Evolutionary conservation across 306 rosid genomes (phyloP), one percentile per base, ranked within the genome.

Genomic region (Lathyrus oleraceus): DNA sequence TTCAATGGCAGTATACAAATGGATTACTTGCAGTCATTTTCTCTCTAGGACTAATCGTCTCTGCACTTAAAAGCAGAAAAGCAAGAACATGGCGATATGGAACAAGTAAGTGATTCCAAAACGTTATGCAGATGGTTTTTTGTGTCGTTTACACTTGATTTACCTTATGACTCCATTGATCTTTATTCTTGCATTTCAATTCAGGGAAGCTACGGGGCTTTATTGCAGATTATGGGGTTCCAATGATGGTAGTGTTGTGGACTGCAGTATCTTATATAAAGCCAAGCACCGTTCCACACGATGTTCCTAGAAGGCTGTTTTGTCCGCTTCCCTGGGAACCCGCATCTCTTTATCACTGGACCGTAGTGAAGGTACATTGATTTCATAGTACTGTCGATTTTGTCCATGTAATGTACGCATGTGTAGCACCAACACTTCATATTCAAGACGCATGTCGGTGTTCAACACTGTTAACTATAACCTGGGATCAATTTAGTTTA

Each of bases 21-120:
- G 98, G 97, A 70, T 69, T 93, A 56, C 84, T 90, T 27, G 97
- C 90, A 10, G 10, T 85, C 78, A 66, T 93, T 76, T 90, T 90
- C 63, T 69, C 87, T 74, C 76, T 84, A 17, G 97, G 98, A 56
- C 62, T 93, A 51, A 83, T 90, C 42, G 17, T 45, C 73, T 78
- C 90, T 14, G 81, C 97, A 25, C 67, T 82, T 27, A 88, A 82
- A 79, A 93, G 90, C 86, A 84, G 97, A 81, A 85, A 60, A 62
- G 98, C 97, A 56, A 87, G 98, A 80, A 39, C 91, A 25, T 93
- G 98, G 97, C 78, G 62, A 72, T 93, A 93, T 67, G 92, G 92
- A 76, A 88, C 96, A 76, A 88, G 96, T 90, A 62, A 76, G 80
- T 74, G 65, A 54, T 61, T 27, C 62, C 30, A 65, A 69, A 61